Evolutionary conservation across 805 yeast species (phyloP), one percentile per base, ranked within the genome.

Genomic region (Zygotorulaspora danielsina): DNA sequence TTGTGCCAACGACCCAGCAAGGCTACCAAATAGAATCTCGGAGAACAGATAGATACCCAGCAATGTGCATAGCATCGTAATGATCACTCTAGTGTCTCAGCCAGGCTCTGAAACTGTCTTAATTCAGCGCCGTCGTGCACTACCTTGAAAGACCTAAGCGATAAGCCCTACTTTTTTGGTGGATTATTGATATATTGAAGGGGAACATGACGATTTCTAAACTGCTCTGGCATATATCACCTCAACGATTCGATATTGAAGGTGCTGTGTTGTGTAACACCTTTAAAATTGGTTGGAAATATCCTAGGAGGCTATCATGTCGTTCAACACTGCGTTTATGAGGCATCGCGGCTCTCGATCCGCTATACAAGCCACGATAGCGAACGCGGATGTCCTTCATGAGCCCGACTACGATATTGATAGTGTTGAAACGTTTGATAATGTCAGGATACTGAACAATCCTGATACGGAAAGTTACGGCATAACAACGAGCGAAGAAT

Each of bases 331-430:
- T 38, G 44, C 36, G 27, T 42, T 44, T 30, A 35, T 43, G 33
- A 46, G 53, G 37, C 44, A 41, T 13, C 41, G 47, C 13, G 53
- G 50, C 12, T 49, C 53, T 9, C 32, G 41, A 22, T 46, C 53
- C 13, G 53, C 49, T 13, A 46, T 40, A 20, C 53, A 49, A 19
- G 53, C 53, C 13, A 44, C 53, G 6, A 37, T 49, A 7, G 46
- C 45, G 11, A 36, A 37, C 15, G 42, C 45, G n/a, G 41, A 39
- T 19, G 21, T 26, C 3, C 31, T 24, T 10, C 36, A 38, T 12
- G 34, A 32, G 6, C 26, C 33, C 19, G 32, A 26, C 11, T 11
- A 27, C 17, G 42, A 41, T 20, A 37, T 26, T n/a, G 47, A 39
- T 9, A 44, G 47, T 32, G 24, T 44, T 26, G 44, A 26, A 10